These are phyloP conservation scores for Daldinia eschscholtzii DNA, from an alignment of 2,329 filamentous ascomycete species.

Conservation along the genomic window DNA sequence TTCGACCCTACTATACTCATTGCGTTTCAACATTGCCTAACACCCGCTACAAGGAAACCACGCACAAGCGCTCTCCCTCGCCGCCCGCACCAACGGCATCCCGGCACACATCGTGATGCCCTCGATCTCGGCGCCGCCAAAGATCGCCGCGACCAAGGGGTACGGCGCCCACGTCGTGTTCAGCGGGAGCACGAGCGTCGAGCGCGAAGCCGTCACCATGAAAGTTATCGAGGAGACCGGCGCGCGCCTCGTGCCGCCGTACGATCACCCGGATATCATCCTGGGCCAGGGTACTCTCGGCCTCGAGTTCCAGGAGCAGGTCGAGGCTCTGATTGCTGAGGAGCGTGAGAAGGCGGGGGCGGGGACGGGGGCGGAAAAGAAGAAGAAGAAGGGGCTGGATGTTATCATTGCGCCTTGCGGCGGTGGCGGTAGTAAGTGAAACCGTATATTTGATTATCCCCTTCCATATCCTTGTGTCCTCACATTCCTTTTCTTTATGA, in stretches of 20 bases:
- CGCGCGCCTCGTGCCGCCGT: slow-evolving; percentile 86
- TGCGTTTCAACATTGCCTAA: not conserved
- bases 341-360: slow-evolving; percentile 40
- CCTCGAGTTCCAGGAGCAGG: slow-evolving; percentile 84
- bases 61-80: slow-evolving; percentile 90
- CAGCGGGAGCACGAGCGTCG: slow-evolving; percentile 81
- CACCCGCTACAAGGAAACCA: slow-evolving; percentile 75
- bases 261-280: slow-evolving; percentile 92
- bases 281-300: slow-evolving; percentile 93
- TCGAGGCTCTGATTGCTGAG: slow-evolving; percentile 63
- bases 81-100: slow-evolving; percentile 78
- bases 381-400: slow-evolving; percentile 62
- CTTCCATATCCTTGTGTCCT: not conserved
- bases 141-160: slow-evolving; percentile 83
- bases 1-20: not conserved
- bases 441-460: not conserved
- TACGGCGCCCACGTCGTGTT: slow-evolving; percentile 86
- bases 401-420: slow-evolving; percentile 86
- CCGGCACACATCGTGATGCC: slow-evolving; percentile 95
- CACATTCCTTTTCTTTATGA: too few species aligned
- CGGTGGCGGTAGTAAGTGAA: slow-evolving; percentile 75
- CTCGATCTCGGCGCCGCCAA: slow-evolving; percentile 82
- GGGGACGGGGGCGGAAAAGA: slow-evolving; percentile 26
- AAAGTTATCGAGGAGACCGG: slow-evolving; percentile 78
- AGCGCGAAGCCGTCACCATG: slow-evolving; percentile 83